Evolutionary conservation across 106 monocot genomes (phyloP).

Genomic region (Apostasia shenzhenica): DNA sequence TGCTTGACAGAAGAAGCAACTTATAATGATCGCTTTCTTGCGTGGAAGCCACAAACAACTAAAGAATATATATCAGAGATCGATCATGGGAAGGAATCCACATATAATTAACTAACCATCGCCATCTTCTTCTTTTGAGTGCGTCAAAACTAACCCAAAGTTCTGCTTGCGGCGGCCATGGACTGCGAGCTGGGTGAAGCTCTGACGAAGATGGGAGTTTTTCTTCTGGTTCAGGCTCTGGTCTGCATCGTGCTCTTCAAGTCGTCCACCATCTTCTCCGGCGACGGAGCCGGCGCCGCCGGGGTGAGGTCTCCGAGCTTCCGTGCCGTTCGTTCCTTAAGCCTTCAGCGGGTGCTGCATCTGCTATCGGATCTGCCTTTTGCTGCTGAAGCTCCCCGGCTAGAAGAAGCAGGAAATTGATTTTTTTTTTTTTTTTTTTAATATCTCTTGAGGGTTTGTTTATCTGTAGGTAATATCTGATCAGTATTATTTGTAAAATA

Average conservation of each 20-base stretch:
- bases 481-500: background rate
- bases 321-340: conserved; percentile 6
- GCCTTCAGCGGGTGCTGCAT: conserved; percentile 14
- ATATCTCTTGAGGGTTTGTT: too few relatives aligned
- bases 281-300: background rate
- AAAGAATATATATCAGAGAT: background rate
- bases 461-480: too few relatives aligned
- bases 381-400: background rate
- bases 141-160: too few relatives aligned
- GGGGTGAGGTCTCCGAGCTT: conserved; percentile 9
- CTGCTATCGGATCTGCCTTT: conserved; percentile 13
- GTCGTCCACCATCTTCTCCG: conserved; percentile 39
- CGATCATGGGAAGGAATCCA: background rate
- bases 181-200: conserved; percentile 1
- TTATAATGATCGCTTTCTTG: too few relatives aligned
- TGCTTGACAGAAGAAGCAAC: too few relatives aligned
- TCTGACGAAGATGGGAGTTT: conserved; percentile 19
- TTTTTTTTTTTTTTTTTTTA: too few relatives aligned
- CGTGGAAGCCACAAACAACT: background rate
- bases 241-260: conserved; percentile 40
- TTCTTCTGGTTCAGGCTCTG: conserved; percentile 35
- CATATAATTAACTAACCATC: background rate
- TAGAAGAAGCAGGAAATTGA: too few relatives aligned
- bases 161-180: background rate
- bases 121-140: too few relatives aligned